Evolutionary conservation across 345 rosid species (phyloP), one percentile per base, ranked within the genome.

Genomic region (Bretschneidera sinensis): DNA sequence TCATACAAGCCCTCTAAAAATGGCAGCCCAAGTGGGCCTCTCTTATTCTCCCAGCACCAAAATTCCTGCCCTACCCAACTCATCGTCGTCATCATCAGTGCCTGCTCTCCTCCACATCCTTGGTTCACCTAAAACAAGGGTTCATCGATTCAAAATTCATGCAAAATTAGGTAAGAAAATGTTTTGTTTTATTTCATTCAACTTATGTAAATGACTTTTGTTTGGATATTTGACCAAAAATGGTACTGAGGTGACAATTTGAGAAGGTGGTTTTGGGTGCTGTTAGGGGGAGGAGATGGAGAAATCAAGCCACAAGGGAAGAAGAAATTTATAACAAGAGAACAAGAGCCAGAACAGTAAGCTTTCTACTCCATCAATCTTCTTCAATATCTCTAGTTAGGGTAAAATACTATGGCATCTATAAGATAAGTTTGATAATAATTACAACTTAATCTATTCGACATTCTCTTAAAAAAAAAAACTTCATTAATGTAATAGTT

Each of bases 281-380:
- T 73, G 54, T 2, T 53, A 80, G 95, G 89, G 57, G 91, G 81
- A 78, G 81, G 78, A 64, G 87, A 83, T 58, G 95, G 82, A 70
- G 92, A 87, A 62, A 48, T 78, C 48, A 84, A 89, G 80, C 80
- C 87, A 18, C 87, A 78, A 64, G 95, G 65, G 33, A 87, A 86
- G 80, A 89, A 71, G 81, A 92, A 87, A 61, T 89, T 90, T 70
- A 86, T 90, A 21, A 89, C 96, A 57, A 90, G 64, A 83, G 97
- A 94, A 21, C 75, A 94, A 80, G 96, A 89, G 65, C 99, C 97
- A 59, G 75, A 87, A 64, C 85, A 89, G 96, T 87, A 39, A 82
- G 79, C 59, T 21, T 65, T 35, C 16, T 39, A 8, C 16, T 39
- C 15, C 45, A 2, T 39, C 11, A 39, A 39, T 7, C 15, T 5